These are phyloP conservation scores for Trypanosoma cruzi DNA, from an alignment of 208 protist species.

Conservation along the genomic window DNA sequence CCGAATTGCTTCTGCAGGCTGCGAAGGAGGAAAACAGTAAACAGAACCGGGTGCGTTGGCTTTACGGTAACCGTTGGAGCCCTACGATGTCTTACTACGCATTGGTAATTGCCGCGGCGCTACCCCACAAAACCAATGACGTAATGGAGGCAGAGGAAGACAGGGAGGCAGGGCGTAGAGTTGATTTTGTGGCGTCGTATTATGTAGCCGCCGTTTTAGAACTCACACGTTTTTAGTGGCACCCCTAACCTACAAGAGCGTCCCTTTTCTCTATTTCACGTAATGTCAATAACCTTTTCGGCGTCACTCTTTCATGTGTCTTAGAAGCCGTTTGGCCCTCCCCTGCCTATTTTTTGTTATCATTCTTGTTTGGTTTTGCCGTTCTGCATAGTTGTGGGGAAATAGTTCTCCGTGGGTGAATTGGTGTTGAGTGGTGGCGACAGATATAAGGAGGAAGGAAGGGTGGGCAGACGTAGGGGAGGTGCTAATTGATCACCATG, in stretches of 20 bases:
- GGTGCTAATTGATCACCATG: slow-evolving; percentile 22
- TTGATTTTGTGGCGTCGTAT: slow-evolving; percentile 1
- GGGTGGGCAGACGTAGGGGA: neutral
- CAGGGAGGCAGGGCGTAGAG: neutral
- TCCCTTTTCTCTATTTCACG: neutral
- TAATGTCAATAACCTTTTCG: neutral
- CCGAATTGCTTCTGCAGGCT: neutral
- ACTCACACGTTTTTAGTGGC: slow-evolving; percentile 20
- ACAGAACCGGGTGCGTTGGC: slow-evolving; percentile 31
- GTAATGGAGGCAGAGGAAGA: neutral
- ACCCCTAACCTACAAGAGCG: neutral
- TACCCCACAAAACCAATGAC: slow-evolving; percentile 28
- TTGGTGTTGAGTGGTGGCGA: neutral
- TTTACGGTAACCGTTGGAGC: slow-evolving; percentile 67
- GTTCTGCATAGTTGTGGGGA: neutral
- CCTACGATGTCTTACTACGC: slow-evolving; percentile 63
- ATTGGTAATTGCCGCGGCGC: slow-evolving; percentile 61
- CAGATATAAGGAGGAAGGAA: neutral
- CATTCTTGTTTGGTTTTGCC: neutral
- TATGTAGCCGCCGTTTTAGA: slow-evolving; percentile 38
- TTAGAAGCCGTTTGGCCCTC: neutral
- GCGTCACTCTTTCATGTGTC: neutral
- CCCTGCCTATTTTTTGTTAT: neutral
- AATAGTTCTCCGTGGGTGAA: neutral
- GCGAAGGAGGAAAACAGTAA: slow-evolving; percentile 3